Conservation (phyloP, 2,329 filamentous ascomycete species). For the Coleophoma cylindrospora region DNA sequence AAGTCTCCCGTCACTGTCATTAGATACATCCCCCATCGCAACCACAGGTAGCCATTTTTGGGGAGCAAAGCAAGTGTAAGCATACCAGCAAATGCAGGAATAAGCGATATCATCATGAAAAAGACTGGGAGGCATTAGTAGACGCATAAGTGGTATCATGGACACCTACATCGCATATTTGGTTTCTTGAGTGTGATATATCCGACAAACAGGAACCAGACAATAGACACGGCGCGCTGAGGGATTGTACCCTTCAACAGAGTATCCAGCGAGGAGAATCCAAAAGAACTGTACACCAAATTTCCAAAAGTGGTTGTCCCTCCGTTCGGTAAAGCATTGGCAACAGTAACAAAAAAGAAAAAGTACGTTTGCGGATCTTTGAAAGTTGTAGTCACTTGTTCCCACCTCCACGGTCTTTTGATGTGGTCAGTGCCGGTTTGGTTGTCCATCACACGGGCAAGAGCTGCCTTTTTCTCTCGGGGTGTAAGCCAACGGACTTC, state of each 20-base stretch:
- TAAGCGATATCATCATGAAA: background rate
- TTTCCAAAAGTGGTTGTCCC: slow-evolving; percentile 28
- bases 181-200: background rate
- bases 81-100: slow-evolving; percentile 9
- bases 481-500: background rate
- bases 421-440: background rate
- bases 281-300: slow-evolving; percentile 27
- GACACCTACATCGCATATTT: background rate
- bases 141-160: background rate
- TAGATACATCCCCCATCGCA: slow-evolving; percentile 28
- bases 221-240: slow-evolving; percentile 22
- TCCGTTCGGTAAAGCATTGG: slow-evolving; percentile 28
- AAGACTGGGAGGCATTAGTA: slow-evolving; percentile 11
- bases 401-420: background rate
- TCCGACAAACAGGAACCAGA: background rate
- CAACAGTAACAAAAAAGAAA: slow-evolving; percentile 29
- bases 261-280: slow-evolving; percentile 27
- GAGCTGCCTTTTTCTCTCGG: background rate
- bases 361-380: slow-evolving; percentile 28
- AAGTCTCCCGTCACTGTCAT: slow-evolving; percentile 22
- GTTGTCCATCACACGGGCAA: background rate
- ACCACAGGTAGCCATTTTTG: slow-evolving; percentile 19
- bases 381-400: background rate
- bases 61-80: slow-evolving; percentile 26
- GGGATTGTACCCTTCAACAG: slow-evolving; percentile 27